Conservation (phyloP, 2,329 filamentous ascomycete genomes). For the Rhynchosporium graminicola region DNA sequence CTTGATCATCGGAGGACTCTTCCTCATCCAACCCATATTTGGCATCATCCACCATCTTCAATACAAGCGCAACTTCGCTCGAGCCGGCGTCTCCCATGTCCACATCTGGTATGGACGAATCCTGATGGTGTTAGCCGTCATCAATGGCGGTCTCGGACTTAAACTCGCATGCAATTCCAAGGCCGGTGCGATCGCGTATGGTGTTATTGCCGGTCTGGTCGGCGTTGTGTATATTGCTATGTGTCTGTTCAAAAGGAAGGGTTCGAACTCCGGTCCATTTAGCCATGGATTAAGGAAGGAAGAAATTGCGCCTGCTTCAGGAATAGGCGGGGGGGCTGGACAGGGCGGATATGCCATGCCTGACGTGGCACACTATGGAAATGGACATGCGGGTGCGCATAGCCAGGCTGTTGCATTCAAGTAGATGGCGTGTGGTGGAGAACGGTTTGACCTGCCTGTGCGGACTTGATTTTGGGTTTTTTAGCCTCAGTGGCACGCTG, state of each 20-base stretch:
- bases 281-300: neutral
- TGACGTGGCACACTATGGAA: no score
- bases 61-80: slow-evolving; percentile 50
- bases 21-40: slow-evolving; percentile 59
- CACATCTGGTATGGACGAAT: slow-evolving; percentile 65
- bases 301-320: neutral
- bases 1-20: slow-evolving; percentile 53
- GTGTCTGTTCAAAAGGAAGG: slow-evolving; percentile 28
- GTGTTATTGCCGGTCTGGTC: slow-evolving; percentile 54
- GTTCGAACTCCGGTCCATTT: neutral
- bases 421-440: no score
- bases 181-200: slow-evolving; percentile 54
- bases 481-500: no score
- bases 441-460: no score
- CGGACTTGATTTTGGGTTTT: no score
- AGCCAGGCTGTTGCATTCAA: no score
- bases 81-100: slow-evolving; percentile 53
- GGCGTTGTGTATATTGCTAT: slow-evolving; percentile 48
- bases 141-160: slow-evolving; percentile 66
- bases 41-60: slow-evolving; percentile 59
- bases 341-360: no score
- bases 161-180: slow-evolving; percentile 47
- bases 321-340: no score
- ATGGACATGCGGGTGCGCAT: no score
- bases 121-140: slow-evolving; percentile 58